phyloP scores from a whole-genome alignment of 2,329 filamentous ascomycete genomes.

The Fusarium verticillioides region DNA sequence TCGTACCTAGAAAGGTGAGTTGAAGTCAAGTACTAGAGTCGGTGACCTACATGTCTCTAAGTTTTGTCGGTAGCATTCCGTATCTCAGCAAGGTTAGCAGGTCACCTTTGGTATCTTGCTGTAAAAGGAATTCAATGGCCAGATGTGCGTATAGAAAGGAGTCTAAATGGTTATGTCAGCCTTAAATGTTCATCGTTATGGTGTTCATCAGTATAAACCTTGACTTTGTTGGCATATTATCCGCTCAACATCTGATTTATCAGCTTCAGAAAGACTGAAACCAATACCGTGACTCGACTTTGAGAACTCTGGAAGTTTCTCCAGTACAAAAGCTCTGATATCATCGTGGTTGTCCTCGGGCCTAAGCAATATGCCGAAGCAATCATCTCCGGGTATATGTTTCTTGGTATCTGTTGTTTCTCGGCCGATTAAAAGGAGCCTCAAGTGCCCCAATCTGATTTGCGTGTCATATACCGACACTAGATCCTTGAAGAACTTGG shows the following conservation, averaged over 20 bases:
- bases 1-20: not conserved
- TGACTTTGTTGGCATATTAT: not conserved
- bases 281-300: rapidly evolving
- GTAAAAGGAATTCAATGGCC: not conserved
- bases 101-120: not conserved
- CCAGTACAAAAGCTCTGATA: not conserved
- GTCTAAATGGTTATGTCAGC: not conserved
- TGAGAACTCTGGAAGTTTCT: not conserved
- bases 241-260: not conserved
- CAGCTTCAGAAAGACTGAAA: not conserved
- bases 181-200: too few species aligned
- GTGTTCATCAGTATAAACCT: not conserved
- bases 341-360: constrained; percentile 1
- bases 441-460: not conserved
- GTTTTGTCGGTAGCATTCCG: not conserved
- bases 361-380: not conserved
- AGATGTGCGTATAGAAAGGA: not conserved
- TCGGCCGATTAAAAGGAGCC: constrained; percentile 4
- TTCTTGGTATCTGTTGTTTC: not conserved
- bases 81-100: rapidly evolving
- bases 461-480: not conserved
- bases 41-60: not conserved
- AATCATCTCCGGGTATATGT: not conserved
- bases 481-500: not conserved
- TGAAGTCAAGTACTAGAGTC: rapidly evolving